Evolutionary conservation across 352 stramenopile genomes (phyloP), one percentile per base, ranked within the genome.

Genomic region (Plasmopara viticola): DNA sequence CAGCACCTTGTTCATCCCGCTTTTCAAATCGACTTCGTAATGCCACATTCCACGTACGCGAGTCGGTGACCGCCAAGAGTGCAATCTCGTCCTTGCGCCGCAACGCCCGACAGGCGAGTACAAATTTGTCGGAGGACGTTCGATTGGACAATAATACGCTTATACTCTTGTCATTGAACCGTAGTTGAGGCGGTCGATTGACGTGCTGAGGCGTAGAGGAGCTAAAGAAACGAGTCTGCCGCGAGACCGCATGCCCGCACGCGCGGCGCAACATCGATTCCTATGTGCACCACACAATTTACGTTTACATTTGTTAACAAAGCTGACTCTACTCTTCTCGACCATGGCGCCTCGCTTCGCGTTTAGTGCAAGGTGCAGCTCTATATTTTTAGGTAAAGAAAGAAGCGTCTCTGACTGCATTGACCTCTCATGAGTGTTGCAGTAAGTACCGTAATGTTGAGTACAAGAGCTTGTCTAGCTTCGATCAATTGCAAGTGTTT

Each of bases 371-470:
- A 83, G 72, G 72, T 78, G 30, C 30, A 5, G 4, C n/a, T 29
- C 15, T 44, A 17, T 9, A 39, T 35, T 5, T 2, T 35, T 35
- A 12, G 5, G 6, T 35, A 30, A 33, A 9, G 17, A 4, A 12
- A 44, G 0, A 35, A 38, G 9, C 20, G 20, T 25, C 20, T 25
- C 20, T 25, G 20, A 25, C 20, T 25, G 20, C 20, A 25, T 25
- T 25, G 20, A 25, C 20, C 20, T 25, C 20, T 25, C 20, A 20
- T 37, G 0, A 40, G 30, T 15, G 6, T 25, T 15, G 25, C 56
- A 92, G 82, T 56, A 92, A 92, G 57, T 87, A 88, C 55, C 78
- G 82, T 53, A 90, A 90, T 60, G 56, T 90, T 30, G 78, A 90
- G 64, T 86, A 73, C 65, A 66, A 67, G 51, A 52, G 53, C 20